A percentile compares a stretch with the other conserved stretches of the same genome.
These are phyloP conservation scores for Gyromitra esculenta DNA, from an alignment of 2,329 filamentous ascomycete species.

Conservation along the genomic window DNA sequence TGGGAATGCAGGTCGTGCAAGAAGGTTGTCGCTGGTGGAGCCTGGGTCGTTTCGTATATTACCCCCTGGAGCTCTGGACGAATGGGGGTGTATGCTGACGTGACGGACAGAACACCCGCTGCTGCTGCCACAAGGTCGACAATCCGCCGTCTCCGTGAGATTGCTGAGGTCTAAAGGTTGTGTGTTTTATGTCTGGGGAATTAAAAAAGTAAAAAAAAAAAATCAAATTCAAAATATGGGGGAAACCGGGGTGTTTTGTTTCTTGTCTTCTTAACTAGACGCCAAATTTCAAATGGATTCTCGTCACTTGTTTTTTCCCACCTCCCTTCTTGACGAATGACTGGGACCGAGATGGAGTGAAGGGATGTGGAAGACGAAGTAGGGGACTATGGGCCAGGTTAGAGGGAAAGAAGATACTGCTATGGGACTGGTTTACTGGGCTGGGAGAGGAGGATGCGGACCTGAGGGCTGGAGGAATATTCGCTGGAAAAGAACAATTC, in stretches of 20 bases:
- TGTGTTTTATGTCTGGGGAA: slow-evolving; percentile 56
- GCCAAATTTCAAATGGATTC: slow-evolving; percentile 50
- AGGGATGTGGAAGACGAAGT: not conserved
- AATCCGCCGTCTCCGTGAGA: slow-evolving; percentile 95
- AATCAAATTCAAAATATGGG: slow-evolving; percentile 39
- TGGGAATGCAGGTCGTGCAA: slow-evolving; percentile 97
- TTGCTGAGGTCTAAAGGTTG: slow-evolving; percentile 82
- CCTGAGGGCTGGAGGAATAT: not conserved
- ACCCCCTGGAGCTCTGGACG: slow-evolving; percentile 13
- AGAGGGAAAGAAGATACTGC: not conserved
- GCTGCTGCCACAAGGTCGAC: slow-evolving; percentile 95
- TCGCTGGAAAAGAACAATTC: not conserved
- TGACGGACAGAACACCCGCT: slow-evolving; percentile 76
- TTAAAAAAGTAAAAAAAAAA: slow-evolving; percentile 52
- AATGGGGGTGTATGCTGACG: slow-evolving; percentile 3
- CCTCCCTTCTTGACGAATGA: not conserved
- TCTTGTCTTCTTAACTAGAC: slow-evolving; percentile 45
- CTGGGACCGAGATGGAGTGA: not conserved
- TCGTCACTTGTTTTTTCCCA: slow-evolving; percentile 16
- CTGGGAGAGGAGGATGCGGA: not conserved
- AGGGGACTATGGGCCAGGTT: not conserved
- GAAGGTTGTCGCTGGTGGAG: slow-evolving; percentile 92
- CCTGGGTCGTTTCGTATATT: slow-evolving; percentile 96
- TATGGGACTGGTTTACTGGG: not conserved
- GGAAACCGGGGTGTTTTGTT: slow-evolving; percentile 41